phyloP scores from a whole-genome alignment of 768 basidiomycete genomes.

The Rhodotorula babjevae region DNA sequence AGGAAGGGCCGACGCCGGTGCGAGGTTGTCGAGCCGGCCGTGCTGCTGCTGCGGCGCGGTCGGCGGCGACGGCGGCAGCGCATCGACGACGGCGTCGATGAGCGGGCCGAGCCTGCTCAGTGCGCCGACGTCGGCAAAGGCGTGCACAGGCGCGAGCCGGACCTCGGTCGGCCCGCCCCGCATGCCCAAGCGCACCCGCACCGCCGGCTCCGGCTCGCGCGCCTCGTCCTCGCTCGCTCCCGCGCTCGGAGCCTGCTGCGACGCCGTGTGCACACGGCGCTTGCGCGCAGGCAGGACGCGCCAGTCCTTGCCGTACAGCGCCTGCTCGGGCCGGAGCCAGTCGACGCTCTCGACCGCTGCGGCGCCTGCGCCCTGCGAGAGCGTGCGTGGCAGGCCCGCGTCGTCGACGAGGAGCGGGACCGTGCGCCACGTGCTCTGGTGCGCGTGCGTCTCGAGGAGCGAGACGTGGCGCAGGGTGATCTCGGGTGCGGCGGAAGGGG shows the following conservation, averaged over 20 bases:
- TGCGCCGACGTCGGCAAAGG: conserved; percentile 45
- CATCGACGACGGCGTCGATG: conserved; percentile 38
- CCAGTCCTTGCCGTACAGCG: neutral
- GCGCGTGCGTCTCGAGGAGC: neutral
- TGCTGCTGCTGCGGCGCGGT: neutral
- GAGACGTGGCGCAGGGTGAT: neutral
- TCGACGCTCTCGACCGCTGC: neutral
- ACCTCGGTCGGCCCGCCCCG: neutral
- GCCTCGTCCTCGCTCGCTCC: neutral
- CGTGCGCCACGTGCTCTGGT: neutral
- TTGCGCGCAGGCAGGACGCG: neutral
- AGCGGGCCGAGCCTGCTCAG: conserved; percentile 40
- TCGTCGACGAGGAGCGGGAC: conserved; percentile 10
- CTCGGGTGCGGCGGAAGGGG: neutral
- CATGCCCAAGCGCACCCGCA: neutral
- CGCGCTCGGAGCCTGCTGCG: neutral
- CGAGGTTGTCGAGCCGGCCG: conserved; percentile 17
- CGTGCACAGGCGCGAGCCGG: conserved; percentile 41
- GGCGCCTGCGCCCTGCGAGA: no score
- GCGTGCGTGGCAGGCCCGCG: neutral
- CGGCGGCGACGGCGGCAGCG: neutral
- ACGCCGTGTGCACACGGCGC: neutral
- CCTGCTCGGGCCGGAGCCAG: neutral
- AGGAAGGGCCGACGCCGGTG: neutral
- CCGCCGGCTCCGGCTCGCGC: neutral